Conservation (phyloP, 1,284 basidiomycete genomes). For the Fomitopsis betulina region DNA sequence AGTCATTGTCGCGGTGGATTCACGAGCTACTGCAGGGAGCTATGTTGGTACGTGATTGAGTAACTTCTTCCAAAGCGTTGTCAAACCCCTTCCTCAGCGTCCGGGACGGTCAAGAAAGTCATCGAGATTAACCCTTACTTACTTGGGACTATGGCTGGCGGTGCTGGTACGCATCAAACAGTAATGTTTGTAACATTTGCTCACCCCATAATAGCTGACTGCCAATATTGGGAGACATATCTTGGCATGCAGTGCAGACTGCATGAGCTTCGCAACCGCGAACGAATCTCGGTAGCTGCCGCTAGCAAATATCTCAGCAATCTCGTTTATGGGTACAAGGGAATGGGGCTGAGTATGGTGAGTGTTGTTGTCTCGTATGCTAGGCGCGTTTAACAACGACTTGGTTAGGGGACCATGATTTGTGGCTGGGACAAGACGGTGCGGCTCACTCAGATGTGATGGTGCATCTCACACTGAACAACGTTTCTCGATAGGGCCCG, state of each 20-base stretch:
- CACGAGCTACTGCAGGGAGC: constrained; percentile 93
- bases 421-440: constrained; percentile 99
- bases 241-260: constrained; percentile 97
- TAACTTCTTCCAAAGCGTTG: not conserved
- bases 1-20: constrained; percentile 97
- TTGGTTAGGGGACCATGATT: constrained; percentile 91
- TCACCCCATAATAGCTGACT: constrained; percentile 59
- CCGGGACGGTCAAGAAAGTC: constrained; percentile 96
- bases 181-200: not conserved
- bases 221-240: constrained; percentile 98
- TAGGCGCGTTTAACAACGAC: not conserved
- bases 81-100: constrained; percentile 48
- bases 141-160: constrained; percentile 98
- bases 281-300: constrained; percentile 97
- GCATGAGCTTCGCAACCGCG: constrained; percentile 95
- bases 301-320: constrained; percentile 98
- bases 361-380: constrained; percentile 16
- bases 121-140: constrained; percentile 99
- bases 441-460: constrained; percentile 23
- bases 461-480: not conserved
- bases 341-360: constrained; percentile 98
- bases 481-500: constrained; percentile 61
- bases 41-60: constrained; percentile 77
- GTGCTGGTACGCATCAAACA: constrained; percentile 67
- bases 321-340: constrained; percentile 97